phyloP scores from a whole-genome alignment of 2,329 filamentous ascomycete genomes.

The Cercospora sesami region DNA sequence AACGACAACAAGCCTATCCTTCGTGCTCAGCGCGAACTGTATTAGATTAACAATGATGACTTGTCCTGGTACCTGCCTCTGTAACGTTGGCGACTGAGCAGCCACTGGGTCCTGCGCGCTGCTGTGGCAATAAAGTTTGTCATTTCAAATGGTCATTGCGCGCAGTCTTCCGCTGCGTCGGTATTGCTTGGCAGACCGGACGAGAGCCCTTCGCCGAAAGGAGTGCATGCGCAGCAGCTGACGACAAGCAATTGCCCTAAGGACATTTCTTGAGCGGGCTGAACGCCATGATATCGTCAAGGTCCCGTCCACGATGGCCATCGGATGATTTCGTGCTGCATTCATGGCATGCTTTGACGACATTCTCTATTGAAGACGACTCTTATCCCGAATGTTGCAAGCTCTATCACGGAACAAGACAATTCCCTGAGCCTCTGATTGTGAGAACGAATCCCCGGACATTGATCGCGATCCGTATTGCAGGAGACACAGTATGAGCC shows the following conservation, averaged over 20 bases:
- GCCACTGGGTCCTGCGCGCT: neutral
- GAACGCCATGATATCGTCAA: neutral
- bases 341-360: neutral
- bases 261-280: neutral
- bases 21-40: neutral
- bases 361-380: neutral
- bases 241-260: neutral
- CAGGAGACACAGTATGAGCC: neutral
- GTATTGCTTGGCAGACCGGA: neutral
- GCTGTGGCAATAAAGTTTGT: conserved; percentile 1
- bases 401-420: neutral
- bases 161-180: neutral
- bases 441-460: neutral
- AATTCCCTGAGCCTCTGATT: neutral
- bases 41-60: neutral
- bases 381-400: neutral
- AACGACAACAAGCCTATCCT: neutral
- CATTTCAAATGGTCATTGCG: conserved; percentile 3
- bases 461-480: neutral
- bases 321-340: neutral
- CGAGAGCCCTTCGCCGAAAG: neutral
- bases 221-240: neutral
- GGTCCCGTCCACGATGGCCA: neutral
- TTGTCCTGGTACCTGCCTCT: neutral
- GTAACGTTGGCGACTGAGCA: neutral